A percentile compares a stretch with the other conserved stretches of the same genome.
These are phyloP conservation scores for Mycosphaerella sp. DNA, from an alignment of 2,329 filamentous ascomycete species.

Conservation along the genomic window DNA sequence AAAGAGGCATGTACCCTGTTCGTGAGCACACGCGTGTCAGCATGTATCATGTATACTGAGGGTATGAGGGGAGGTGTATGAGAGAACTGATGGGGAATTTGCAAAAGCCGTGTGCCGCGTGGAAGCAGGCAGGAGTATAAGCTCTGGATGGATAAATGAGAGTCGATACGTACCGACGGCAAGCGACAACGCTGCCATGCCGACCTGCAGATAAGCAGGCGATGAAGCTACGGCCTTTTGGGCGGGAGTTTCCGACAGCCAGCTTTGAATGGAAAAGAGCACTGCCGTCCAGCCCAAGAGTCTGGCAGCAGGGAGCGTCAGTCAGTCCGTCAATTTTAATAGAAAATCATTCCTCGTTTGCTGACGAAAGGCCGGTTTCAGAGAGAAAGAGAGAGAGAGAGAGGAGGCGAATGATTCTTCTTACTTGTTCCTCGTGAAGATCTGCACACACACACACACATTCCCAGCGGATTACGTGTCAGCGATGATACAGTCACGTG, in stretches of 20 bases:
- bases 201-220: conserved; percentile 66
- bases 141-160: background rate
- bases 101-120: background rate
- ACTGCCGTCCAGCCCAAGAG: conserved; percentile 66
- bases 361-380: too few species aligned
- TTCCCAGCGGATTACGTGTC: conserved; percentile 21
- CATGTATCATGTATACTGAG: conserved; percentile 32
- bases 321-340: too few species aligned
- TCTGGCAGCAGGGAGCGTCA: conserved; percentile 33
- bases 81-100: background rate
- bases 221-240: conserved; percentile 58
- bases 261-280: conserved; percentile 66
- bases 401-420: conserved; percentile 14
- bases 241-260: conserved; percentile 68
- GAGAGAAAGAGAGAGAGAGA: too few species aligned
- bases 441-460: conserved; percentile 40
- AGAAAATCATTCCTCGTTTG: too few species aligned
- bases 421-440: conserved; percentile 86
- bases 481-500: conserved; percentile 14
- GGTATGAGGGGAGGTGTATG: too few species aligned
- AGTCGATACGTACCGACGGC: conserved; percentile 37
- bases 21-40: conserved; percentile 12
- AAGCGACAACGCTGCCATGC: conserved; percentile 59
- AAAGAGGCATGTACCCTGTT: conserved; percentile 48
- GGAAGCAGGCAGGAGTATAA: background rate